A percentile compares a stretch with the other conserved stretches of the same genome.
Evolutionary conservation across 345 rosid genomes (phyloP).

Genomic region (Eucalyptus guilfoylei): DNA sequence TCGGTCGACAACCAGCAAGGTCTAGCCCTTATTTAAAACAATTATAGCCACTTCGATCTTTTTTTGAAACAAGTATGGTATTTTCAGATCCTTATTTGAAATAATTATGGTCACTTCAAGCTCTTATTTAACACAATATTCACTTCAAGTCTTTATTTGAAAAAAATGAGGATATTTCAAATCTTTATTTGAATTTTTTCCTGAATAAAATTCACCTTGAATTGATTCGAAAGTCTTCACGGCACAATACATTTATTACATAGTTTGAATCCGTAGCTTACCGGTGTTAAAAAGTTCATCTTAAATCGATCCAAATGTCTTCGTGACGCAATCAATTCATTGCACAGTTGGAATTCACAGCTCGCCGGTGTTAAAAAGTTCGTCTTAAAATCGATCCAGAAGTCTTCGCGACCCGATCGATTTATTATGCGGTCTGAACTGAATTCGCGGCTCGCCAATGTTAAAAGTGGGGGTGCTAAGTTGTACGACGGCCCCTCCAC

Average conservation of each 20-base stretch:
- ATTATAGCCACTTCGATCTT: too few relatives aligned
- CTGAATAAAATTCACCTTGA: background rate
- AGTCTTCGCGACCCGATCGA: background rate
- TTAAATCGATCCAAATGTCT: background rate
- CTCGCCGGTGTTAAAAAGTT: background rate
- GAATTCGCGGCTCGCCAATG: background rate
- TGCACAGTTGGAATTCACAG: background rate
- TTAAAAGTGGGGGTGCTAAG: background rate
- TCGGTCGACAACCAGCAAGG: accelerated
- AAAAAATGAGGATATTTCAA: accelerated
- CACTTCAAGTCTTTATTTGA: accelerated
- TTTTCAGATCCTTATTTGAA: accelerated
- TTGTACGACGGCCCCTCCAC: background rate
- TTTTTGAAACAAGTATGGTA: accelerated
- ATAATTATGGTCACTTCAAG: accelerated
- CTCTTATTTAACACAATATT: too few relatives aligned
- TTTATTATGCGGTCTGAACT: background rate
- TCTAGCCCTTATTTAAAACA: too few relatives aligned
- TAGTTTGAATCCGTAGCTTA: background rate
- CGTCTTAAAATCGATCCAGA: background rate
- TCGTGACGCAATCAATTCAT: background rate
- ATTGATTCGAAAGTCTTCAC: background rate
- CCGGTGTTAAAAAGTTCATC: background rate
- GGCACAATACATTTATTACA: background rate
- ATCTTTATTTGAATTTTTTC: too few relatives aligned